phyloP scores from a whole-genome alignment of 352 stramenopile species.

The Pythium dissimile region DNA sequence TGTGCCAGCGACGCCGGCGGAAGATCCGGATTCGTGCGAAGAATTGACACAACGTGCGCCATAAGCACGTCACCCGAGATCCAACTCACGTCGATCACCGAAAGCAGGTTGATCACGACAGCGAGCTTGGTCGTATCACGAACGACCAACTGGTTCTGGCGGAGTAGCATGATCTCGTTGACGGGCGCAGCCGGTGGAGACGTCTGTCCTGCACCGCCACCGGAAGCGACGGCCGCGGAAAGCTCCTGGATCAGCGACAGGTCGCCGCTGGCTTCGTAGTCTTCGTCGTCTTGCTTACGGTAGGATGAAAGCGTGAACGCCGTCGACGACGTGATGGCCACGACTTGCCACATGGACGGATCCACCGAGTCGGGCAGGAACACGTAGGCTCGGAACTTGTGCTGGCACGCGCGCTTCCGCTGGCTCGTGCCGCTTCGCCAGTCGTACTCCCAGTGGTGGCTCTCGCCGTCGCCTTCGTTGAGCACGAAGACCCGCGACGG shows the following conservation, averaged over 20 bases:
- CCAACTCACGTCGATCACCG: constrained; percentile 21
- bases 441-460: constrained; percentile 51
- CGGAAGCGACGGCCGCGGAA: neutral
- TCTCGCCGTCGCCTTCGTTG: constrained; percentile 30
- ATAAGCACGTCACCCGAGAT: constrained; percentile 15
- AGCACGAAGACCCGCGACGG: constrained; percentile 20
- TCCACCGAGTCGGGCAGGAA: constrained; percentile 16
- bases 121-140: constrained; percentile 17
- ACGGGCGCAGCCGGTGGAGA: neutral
- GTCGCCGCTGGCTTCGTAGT: constrained; percentile 8
- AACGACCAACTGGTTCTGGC: constrained; percentile 17
- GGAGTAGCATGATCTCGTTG: constrained; percentile 15
- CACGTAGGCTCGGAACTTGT: constrained; percentile 43
- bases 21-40: constrained; percentile 1
- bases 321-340: constrained; percentile 28
- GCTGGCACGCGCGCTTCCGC: constrained; percentile 31
- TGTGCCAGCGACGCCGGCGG: neutral
- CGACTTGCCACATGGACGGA: constrained; percentile 25
- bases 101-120: constrained; percentile 19
- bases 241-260: constrained; percentile 4
- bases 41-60: constrained; percentile 10
- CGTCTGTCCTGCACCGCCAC: neutral
- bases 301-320: constrained; percentile 38
- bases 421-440: constrained; percentile 55
- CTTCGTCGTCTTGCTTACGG: constrained; percentile 33